Conservation (phyloP, 2,329 filamentous ascomycete genomes). For the Monilinia laxa region DNA sequence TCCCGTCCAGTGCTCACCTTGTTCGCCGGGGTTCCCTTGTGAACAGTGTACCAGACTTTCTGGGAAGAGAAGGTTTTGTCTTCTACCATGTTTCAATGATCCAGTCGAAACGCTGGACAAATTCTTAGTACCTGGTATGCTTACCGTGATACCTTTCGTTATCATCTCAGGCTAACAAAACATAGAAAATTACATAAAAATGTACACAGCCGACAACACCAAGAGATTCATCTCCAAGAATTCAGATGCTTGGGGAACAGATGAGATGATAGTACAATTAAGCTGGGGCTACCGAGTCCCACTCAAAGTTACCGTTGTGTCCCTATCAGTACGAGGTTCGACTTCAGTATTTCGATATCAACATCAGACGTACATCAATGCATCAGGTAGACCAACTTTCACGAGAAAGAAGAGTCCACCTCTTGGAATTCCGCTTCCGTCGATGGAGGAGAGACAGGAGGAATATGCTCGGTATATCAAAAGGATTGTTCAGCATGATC, state of each 20-base stretch:
- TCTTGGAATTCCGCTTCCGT: conserved; percentile 35
- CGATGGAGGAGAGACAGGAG: conserved; percentile 37
- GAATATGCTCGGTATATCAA: conserved; percentile 35
- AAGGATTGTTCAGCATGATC: conserved; percentile 33
- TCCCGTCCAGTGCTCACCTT: conserved; percentile 37
- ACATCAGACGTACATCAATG: conserved; percentile 27
- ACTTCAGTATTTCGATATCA: conserved; percentile 34
- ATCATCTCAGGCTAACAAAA: conserved; percentile 22
- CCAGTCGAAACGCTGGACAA: conserved; percentile 36
- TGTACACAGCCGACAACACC: conserved; percentile 36
- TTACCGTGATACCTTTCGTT: neutral
- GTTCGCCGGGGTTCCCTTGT: conserved; percentile 38
- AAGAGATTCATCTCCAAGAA: conserved; percentile 36
- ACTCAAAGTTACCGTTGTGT: conserved; percentile 35
- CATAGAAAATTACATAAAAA: conserved; percentile 36
- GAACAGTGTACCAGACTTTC: conserved; percentile 37
- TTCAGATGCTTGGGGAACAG: conserved; percentile 35
- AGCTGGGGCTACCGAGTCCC: conserved; percentile 36
- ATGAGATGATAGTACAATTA: conserved; percentile 32
- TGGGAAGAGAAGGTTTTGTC: conserved; percentile 39
- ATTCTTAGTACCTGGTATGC: conserved; percentile 37
- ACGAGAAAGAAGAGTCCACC: conserved; percentile 36
- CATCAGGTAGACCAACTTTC: conserved; percentile 25
- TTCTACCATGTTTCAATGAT: conserved; percentile 40
- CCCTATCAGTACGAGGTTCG: conserved; percentile 31